phyloP scores from a whole-genome alignment of 1,139 yeast species.

The Saccharomyces hybrid region DNA sequence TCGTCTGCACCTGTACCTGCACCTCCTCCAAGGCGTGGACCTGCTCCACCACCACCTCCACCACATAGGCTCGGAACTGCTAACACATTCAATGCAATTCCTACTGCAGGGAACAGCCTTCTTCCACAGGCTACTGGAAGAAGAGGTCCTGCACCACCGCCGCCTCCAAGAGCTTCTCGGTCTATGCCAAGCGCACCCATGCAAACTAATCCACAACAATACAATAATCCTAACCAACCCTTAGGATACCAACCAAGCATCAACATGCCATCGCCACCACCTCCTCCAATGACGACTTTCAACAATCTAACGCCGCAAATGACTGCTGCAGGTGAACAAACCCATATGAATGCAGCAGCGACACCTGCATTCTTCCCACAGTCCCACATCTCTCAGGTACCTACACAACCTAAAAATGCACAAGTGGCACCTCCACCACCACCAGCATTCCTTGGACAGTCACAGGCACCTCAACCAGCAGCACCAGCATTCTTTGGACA shows the following conservation, averaged over 20 bases:
- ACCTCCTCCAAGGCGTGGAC: slow-evolving; percentile 30
- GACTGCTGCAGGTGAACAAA: slow-evolving; percentile 20
- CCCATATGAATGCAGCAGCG: too few species aligned
- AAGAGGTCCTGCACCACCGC: slow-evolving; percentile 18
- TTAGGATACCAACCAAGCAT: slow-evolving; percentile 1
- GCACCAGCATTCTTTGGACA: too few species aligned
- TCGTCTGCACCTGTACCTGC: slow-evolving; percentile 26
- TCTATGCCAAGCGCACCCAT: slow-evolving; percentile 12
- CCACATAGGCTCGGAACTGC: slow-evolving; percentile 7
- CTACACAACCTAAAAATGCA: slow-evolving; percentile 19
- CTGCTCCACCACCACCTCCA: slow-evolving; percentile 26
- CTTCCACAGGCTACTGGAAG: slow-evolving; percentile 9
- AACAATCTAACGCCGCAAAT: slow-evolving; percentile 10
- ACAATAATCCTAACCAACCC: slow-evolving; percentile 7
- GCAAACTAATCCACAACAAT: slow-evolving; percentile 1
- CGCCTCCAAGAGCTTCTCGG: slow-evolving; percentile 20
- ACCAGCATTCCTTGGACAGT: slow-evolving; percentile 1
- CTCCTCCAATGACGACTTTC: slow-evolving; percentile 19
- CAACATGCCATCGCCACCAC: slow-evolving; percentile 16
- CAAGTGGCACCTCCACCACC: slow-evolving; percentile 14
- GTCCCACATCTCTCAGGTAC: slow-evolving; percentile 14
- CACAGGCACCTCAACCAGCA: not conserved
- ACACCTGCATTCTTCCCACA: slow-evolving; percentile 11
- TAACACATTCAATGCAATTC: not conserved
- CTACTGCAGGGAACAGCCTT: not conserved